Percentiles rank a stretch among this genome's conserved stretches.
phyloP scores from a whole-genome alignment of 305 asterid species.

The Striga hermonthica region DNA sequence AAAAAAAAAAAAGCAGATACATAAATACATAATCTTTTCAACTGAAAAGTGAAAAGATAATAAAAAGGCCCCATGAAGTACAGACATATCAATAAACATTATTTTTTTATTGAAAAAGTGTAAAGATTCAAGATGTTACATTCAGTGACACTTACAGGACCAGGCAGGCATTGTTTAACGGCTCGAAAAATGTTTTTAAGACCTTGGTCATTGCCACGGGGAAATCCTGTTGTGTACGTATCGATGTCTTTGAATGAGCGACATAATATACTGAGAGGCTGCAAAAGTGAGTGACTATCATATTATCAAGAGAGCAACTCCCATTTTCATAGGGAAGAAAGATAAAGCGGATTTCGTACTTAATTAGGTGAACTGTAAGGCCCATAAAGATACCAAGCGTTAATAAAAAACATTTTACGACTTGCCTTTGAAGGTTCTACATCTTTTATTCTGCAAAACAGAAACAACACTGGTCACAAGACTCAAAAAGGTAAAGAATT shows the following conservation, averaged over 20 bases:
- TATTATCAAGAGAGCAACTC: neutral
- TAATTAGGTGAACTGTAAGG: slow-evolving; percentile 15
- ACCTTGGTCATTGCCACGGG: slow-evolving; percentile 71
- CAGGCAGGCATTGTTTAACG: slow-evolving; percentile 82
- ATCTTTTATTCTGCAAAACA: slow-evolving; percentile 65
- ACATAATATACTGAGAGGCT: slow-evolving; percentile 90
- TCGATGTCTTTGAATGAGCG: slow-evolving; percentile 85
- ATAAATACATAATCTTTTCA: slow-evolving; percentile 10
- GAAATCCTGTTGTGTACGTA: slow-evolving; percentile 86
- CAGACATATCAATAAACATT: neutral
- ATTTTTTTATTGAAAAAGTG: neutral
- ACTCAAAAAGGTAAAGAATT: slow-evolving; percentile 2
- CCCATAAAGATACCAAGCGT: slow-evolving; percentile 11
- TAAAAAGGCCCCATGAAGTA: neutral
- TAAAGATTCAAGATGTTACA: slow-evolving; percentile 8
- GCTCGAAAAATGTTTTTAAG: slow-evolving; percentile 66
- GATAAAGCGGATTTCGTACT: slow-evolving; percentile 8
- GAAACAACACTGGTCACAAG: slow-evolving; percentile 28
- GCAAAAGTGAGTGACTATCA: slow-evolving; percentile 35
- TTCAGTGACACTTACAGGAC: slow-evolving; percentile 61
- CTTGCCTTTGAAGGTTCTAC: slow-evolving; percentile 85
- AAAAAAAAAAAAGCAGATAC: no score
- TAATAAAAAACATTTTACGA: slow-evolving; percentile 17
- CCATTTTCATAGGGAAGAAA: neutral
- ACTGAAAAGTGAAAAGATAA: neutral